phyloP scores from a whole-genome alignment of 129 eudicot genomes.

The Escallonia rubra region DNA sequence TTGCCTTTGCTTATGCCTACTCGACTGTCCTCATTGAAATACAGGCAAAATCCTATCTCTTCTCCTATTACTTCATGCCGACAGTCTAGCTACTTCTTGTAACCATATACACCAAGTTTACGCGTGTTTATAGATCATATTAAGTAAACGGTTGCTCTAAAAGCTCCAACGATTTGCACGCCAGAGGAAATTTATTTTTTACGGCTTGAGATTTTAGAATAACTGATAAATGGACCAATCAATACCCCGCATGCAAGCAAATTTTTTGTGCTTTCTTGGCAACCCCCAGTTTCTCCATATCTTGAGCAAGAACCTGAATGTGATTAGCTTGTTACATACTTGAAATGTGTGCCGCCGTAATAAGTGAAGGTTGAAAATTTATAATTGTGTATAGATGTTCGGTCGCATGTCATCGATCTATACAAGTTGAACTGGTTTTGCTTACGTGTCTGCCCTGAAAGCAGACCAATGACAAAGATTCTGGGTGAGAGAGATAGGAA shows the following conservation, averaged over 20 bases:
- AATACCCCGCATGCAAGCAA: neutral
- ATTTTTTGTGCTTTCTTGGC: neutral
- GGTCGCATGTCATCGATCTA: too few species aligned
- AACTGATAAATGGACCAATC: neutral
- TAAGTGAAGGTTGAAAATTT: neutral
- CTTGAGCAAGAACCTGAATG: neutral
- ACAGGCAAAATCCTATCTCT: conserved; percentile 37
- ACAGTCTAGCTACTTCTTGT: neutral
- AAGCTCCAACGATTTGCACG: too few species aligned
- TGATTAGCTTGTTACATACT: neutral
- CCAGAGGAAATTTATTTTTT: neutral
- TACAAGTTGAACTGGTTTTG: too few species aligned
- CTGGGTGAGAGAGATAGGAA: too few species aligned
- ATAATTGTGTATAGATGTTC: neutral
- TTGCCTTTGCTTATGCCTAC: conserved; percentile 83
- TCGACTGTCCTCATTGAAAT: conserved; percentile 88
- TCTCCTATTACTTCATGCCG: neutral
- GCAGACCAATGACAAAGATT: too few species aligned
- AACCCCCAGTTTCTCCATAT: too few species aligned
- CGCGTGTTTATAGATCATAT: too few species aligned
- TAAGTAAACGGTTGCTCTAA: neutral
- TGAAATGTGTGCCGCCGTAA: conserved; percentile 22
- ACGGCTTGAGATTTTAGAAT: neutral
- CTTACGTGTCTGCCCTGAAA: too few species aligned
- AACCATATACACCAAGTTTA: too few species aligned